Evolutionary conservation across 2,329 filamentous ascomycete species (phyloP).

Genomic region (Phyllosticta paracitricarpa): DNA sequence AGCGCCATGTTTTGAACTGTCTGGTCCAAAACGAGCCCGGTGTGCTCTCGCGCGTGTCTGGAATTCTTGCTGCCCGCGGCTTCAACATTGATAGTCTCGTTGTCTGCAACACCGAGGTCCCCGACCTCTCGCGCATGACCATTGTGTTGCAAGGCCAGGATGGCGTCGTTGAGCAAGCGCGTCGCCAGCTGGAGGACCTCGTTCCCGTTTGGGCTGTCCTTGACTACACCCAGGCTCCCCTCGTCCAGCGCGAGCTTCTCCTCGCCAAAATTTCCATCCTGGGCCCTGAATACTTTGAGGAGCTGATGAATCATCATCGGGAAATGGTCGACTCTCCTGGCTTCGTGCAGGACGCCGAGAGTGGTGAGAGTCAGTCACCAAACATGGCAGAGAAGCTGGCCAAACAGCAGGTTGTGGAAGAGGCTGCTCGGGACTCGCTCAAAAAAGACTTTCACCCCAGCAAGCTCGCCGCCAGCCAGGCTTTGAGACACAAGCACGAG

Average conservation of each 20-base stretch:
- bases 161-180: conserved; percentile 92
- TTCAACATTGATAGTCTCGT: conserved; percentile 99
- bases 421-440: conserved; percentile 31
- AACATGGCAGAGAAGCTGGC: conserved; percentile 17
- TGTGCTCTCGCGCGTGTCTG: conserved; percentile 90
- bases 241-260: conserved; percentile 91
- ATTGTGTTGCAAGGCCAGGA: conserved; percentile 95
- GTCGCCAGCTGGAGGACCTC: conserved; percentile 88
- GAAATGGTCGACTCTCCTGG: conserved; percentile 60
- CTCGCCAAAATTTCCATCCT: conserved; percentile 95
- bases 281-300: conserved; percentile 96
- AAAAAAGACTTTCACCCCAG: conserved; percentile 75
- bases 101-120: conserved; percentile 95
- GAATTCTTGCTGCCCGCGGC: conserved; percentile 86
- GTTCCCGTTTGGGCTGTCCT: conserved; percentile 97
- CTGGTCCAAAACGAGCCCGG: conserved; percentile 98
- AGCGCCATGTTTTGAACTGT: conserved; percentile 95
- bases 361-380: conserved; percentile 16
- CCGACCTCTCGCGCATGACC: conserved; percentile 95
- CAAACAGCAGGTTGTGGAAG: conserved; percentile 21
- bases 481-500: conserved; percentile 91
- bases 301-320: conserved; percentile 87
- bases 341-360: conserved; percentile 15
- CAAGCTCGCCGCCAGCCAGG: conserved; percentile 75
- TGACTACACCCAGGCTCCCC: conserved; percentile 84